Evolutionary conservation across 2,329 filamentous ascomycete species (phyloP).

Genomic region (Falciphora oryzae): DNA sequence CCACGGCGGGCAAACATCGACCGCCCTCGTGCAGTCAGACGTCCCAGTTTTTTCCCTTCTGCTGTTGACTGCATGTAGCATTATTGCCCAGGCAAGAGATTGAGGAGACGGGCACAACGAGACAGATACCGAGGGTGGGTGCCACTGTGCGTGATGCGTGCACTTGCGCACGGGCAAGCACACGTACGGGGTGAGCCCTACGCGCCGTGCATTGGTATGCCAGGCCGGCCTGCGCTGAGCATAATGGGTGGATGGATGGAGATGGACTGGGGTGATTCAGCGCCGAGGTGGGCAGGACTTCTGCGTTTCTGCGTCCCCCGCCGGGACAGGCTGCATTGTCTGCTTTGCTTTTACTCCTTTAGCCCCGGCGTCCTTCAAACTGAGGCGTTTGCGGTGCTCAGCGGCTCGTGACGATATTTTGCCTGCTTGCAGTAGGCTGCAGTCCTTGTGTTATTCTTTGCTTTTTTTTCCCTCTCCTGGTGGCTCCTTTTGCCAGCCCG

Average conservation of each 20-base stretch:
- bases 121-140: neutral
- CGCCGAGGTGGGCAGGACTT: neutral
- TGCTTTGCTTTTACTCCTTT: neutral
- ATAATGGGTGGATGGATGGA: neutral
- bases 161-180: too few relatives aligned
- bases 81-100: neutral
- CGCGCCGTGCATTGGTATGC: neutral
- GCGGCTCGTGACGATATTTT: neutral
- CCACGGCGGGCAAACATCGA: neutral
- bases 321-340: neutral
- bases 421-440: neutral
- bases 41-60: neutral
- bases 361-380: neutral
- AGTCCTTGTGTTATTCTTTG: neutral
- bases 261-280: neutral
- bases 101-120: neutral
- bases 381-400: neutral
- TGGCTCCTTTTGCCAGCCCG: too few relatives aligned
- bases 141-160: too few relatives aligned
- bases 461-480: neutral
- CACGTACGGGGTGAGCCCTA: neutral
- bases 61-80: neutral
- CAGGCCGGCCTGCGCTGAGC: neutral
- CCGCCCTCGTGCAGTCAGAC: neutral
- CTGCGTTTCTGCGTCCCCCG: too few relatives aligned